Evolutionary conservation across 73 alveolate species (phyloP), one percentile per base, ranked within the genome.

Genomic region (Urostyla sp.): DNA sequence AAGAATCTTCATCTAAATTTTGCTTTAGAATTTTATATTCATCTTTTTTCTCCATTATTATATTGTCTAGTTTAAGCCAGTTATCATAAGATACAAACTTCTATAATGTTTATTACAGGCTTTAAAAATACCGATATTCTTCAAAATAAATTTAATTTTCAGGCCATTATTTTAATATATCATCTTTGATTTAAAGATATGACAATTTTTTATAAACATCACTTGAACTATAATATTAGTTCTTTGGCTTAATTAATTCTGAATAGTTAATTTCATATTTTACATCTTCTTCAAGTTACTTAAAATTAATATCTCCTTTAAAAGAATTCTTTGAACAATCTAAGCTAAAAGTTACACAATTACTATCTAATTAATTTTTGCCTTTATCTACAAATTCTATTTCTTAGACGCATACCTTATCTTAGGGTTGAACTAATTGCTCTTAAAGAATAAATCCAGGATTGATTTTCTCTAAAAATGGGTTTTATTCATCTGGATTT

Each of bases 401-500:
- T 40, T 16, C 15, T 40, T 40, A 10, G 20, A 10, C 52, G 10
- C 52, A 11, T 40, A 10, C 15, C 15, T 40, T 16, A 40, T 40
- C 10, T 10, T 11, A 40, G 16, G 10, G 16, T 40, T 16, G 16
- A 40, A n/a, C n/a, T n/a, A n/a, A n/a, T n/a, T n/a, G 10, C 52
- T 40, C 20, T 40, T 10, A 40, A 10, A 40, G 10, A 40, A 40
- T 40, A 10, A 40, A 11, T 40, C 20, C 10, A 40, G 52, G 52
- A 40, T 40, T 40, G 16, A 10, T 11, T 40, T 40, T 16, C 15
- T 40, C 52, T 16, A 11, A 10, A 40, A 40, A 40, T 40, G 52
- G 52, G 16, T 40, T 40, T 16, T 16, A 11, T 50, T 10, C 7
- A 24, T 66, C 80, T 40, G 80, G 80, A 26, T 66, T 66, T 1